Evolutionary conservation across 148 eudicot genomes (phyloP).

Genomic region (Bassia scoparia): DNA sequence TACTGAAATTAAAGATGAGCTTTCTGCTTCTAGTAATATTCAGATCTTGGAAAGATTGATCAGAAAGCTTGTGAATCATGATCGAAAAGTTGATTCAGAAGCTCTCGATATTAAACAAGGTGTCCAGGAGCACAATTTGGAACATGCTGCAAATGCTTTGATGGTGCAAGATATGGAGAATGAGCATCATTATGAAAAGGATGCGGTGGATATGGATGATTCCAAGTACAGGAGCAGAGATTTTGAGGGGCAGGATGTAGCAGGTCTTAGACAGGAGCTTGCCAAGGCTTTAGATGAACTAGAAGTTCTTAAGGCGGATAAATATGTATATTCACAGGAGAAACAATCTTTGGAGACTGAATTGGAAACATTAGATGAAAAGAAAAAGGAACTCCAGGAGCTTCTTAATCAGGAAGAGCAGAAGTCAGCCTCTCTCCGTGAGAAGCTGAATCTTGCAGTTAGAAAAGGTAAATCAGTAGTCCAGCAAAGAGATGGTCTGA

Average conservation of each 20-base stretch:
- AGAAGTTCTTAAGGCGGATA: conserved; percentile 53
- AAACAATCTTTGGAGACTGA: conserved; percentile 51
- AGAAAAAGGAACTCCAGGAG: conserved; percentile 50
- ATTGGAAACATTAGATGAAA: conserved; percentile 39
- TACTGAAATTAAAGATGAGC: conserved; percentile 39
- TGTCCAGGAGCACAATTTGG: conserved; percentile 10
- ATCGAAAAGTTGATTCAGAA: conserved; percentile 22
- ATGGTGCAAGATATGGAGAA: conserved; percentile 18
- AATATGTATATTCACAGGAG: conserved; percentile 41
- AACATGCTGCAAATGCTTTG: conserved; percentile 14
- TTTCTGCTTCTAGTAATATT: conserved; percentile 35
- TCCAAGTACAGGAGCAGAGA: conserved; percentile 26
- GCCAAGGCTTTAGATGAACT: conserved; percentile 51
- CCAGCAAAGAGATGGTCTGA: conserved; percentile 88
- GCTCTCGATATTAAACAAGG: conserved; percentile 20
- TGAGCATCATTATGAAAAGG: conserved; percentile 25
- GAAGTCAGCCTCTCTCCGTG: conserved; percentile 77
- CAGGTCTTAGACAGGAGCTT: conserved; percentile 47
- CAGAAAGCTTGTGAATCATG: conserved; percentile 46
- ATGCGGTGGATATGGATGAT: conserved; percentile 27
- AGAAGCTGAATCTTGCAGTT: conserved; percentile 93
- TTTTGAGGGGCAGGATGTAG: conserved; percentile 34
- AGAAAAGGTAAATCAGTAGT: conserved; percentile 84
- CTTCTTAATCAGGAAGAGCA: conserved; percentile 83
- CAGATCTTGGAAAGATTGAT: conserved; percentile 52